phyloP scores from a whole-genome alignment of 164 flowering plant species.

The Nymphaea thermarum region DNA sequence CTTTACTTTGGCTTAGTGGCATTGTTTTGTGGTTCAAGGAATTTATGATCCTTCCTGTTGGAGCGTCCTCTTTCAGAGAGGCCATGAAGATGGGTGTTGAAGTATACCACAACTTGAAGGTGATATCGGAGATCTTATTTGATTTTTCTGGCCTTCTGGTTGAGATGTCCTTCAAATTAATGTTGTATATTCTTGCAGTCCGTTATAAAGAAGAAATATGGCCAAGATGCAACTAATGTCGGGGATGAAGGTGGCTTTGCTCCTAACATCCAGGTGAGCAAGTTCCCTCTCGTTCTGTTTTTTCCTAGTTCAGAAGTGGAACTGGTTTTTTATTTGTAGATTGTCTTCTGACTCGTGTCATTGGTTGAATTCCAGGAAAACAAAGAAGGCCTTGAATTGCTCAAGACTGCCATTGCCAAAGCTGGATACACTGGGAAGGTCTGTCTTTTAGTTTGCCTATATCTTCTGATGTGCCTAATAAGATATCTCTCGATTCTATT shows the following conservation, averaged over 20 bases:
- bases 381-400: conserved; percentile 36
- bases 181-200: conserved; percentile 12
- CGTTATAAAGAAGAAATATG: conserved; percentile 38
- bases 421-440: conserved; percentile 41
- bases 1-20: not conserved
- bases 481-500: not conserved
- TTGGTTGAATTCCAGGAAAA: conserved; percentile 22
- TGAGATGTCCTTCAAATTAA: not conserved
- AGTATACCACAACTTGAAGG: conserved; percentile 38
- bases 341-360: not conserved
- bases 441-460: not conserved
- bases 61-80: conserved; percentile 35
- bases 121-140: not conserved
- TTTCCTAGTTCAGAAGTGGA: not conserved
- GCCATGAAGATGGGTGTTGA: conserved; percentile 48
- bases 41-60: conserved; percentile 42
- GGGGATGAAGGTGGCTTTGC: conserved; percentile 49
- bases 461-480: too few relatives aligned
- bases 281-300: not conserved
- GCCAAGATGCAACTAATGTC: conserved; percentile 38
- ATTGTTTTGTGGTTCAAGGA: conserved; percentile 14
- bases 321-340: not conserved
- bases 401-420: conserved; percentile 34
- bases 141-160: not conserved
- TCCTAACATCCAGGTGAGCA: conserved; percentile 32